Percentiles rank a stretch among this genome's conserved stretches.
Evolutionary conservation across 2,329 filamentous ascomycete species (phyloP).

Genomic region (Cladosporium sp.): DNA sequence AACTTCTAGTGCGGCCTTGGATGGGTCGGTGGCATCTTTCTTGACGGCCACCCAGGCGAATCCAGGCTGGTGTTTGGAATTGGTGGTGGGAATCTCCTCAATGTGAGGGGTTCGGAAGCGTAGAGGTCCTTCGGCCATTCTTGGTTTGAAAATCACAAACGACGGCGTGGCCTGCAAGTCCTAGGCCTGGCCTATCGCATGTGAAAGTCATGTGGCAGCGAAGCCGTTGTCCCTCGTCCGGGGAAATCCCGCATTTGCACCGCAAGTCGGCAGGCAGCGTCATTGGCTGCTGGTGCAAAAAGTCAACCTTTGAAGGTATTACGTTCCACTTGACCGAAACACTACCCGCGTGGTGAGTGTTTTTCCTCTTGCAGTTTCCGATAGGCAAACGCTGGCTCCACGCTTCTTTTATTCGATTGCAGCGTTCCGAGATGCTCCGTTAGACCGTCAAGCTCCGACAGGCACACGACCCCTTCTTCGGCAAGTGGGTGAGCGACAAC

Average conservation of each 20-base stretch:
- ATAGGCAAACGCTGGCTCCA: constrained; percentile 5
- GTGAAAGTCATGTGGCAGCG: neutral
- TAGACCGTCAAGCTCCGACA: constrained; percentile 7
- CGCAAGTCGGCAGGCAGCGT: too few relatives aligned
- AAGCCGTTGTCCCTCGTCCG: neutral
- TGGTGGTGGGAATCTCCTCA: constrained; percentile 68
- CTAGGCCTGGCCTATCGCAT: neutral
- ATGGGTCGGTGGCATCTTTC: constrained; percentile 48
- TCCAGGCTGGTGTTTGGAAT: constrained; percentile 67
- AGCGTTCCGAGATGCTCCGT: constrained; percentile 10
- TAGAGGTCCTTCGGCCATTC: constrained; percentile 23
- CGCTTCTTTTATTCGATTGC: neutral
- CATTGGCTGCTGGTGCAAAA: too few relatives aligned
- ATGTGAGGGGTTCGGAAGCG: constrained; percentile 61
- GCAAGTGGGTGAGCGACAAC: constrained; percentile 6
- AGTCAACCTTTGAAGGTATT: neutral
- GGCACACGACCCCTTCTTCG: constrained; percentile 9
- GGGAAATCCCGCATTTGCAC: neutral
- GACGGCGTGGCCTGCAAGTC: neutral
- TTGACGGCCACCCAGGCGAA: constrained; percentile 76
- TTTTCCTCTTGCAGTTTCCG: neutral
- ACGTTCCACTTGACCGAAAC: constrained; percentile 10
- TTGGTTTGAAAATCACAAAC: too few relatives aligned
- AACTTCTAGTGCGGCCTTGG: constrained; percentile 38
- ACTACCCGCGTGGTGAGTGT: constrained; percentile 3